Evolutionary conservation across 768 basidiomycete genomes (phyloP).

Genomic region (Astraeus odoratus): DNA sequence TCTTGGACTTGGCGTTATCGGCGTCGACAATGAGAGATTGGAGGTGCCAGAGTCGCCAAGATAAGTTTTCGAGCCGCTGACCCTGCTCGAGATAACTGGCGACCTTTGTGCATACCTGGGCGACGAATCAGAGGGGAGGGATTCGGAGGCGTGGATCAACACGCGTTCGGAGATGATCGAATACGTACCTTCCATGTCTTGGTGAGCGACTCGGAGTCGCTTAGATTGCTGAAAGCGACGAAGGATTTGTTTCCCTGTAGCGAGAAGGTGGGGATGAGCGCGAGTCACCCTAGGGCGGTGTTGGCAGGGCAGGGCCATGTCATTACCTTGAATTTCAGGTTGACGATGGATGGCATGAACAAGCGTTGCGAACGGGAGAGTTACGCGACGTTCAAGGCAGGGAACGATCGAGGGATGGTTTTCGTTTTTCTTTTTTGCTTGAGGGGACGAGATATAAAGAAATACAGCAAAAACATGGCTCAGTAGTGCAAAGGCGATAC

Average conservation of each 20-base stretch:
- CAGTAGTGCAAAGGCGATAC: no score
- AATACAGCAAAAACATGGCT: neutral
- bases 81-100: slow-evolving; percentile 88
- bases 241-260: slow-evolving; percentile 87
- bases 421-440: neutral
- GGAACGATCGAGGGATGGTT: neutral
- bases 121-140: slow-evolving; percentile 5
- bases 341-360: slow-evolving; percentile 72
- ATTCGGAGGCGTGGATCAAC: neutral
- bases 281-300: no score
- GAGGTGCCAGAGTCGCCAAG: slow-evolving; percentile 89
- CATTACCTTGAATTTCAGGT: slow-evolving; percentile 80
- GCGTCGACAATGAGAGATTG: slow-evolving; percentile 88
- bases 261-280: slow-evolving; percentile 10
- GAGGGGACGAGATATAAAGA: neutral
- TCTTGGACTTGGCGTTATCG: slow-evolving; percentile 81
- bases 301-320: slow-evolving; percentile 7
- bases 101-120: slow-evolving; percentile 82
- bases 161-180: slow-evolving; percentile 5
- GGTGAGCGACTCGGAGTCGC: slow-evolving; percentile 77
- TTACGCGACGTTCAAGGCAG: neutral
- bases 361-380: neutral
- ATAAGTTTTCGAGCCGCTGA: slow-evolving; percentile 85
- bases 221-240: slow-evolving; percentile 85
- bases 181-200: slow-evolving; percentile 81